A percentile compares a stretch with the other conserved stretches of the same genome.
These are phyloP conservation scores for Novymonas esmeraldas DNA, from an alignment of 208 protist species.

Conservation along the genomic window DNA sequence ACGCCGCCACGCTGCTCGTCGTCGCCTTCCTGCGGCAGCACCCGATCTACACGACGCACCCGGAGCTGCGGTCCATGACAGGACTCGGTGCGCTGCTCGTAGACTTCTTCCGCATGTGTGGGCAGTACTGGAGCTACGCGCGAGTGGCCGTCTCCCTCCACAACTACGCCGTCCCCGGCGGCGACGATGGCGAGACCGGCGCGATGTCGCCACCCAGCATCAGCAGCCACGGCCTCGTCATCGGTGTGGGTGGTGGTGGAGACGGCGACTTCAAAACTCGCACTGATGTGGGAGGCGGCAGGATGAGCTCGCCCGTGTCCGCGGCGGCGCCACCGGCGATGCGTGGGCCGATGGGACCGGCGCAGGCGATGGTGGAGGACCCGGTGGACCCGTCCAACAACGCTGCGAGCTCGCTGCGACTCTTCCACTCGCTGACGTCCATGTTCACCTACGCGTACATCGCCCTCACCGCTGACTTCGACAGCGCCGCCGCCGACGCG, in stretches of 20 bases:
- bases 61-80: slow-evolving; percentile 49
- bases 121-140: slow-evolving; percentile 84
- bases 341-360: slow-evolving; percentile 17
- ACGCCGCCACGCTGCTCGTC: slow-evolving; percentile 88
- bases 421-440: slow-evolving; percentile 67
- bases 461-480: slow-evolving; percentile 60
- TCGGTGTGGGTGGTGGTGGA: background rate
- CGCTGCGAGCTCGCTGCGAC: slow-evolving; percentile 79
- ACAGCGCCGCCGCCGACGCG: background rate
- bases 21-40: slow-evolving; percentile 92
- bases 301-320: slow-evolving; percentile 26
- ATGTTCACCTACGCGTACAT: slow-evolving; percentile 76
- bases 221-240: too few species aligned
- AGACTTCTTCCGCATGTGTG: slow-evolving; percentile 95
- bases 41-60: slow-evolving; percentile 67
- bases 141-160: slow-evolving; percentile 79
- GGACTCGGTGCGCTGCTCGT: slow-evolving; percentile 92
- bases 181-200: background rate
- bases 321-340: slow-evolving; percentile 30
- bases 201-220: too few species aligned
- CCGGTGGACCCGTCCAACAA: slow-evolving; percentile 80
- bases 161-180: slow-evolving; percentile 4
- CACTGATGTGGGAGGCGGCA: background rate
- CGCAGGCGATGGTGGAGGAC: slow-evolving; percentile 75
- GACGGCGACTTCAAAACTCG: too few species aligned